These are phyloP conservation scores for Calonectria hawksworthii DNA, from an alignment of 2,329 filamentous ascomycete species.

Conservation along the genomic window DNA sequence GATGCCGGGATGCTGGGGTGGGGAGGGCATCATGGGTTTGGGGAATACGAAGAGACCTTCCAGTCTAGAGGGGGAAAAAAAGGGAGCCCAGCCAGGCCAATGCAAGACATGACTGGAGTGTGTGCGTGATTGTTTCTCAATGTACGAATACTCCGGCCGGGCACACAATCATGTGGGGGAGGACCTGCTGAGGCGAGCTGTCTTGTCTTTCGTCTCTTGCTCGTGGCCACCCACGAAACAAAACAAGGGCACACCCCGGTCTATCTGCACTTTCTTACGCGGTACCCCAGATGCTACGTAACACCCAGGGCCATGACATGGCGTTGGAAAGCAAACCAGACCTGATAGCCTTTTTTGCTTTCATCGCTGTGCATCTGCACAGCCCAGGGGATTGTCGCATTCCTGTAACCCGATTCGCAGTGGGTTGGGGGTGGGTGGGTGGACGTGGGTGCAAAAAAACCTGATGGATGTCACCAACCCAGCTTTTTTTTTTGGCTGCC, in stretches of 20 bases:
- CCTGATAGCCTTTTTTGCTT: background rate
- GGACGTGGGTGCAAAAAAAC: background rate
- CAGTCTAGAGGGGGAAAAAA: background rate
- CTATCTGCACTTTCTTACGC: background rate
- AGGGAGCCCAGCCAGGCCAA: slow-evolving; percentile 4
- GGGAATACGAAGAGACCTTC: slow-evolving; percentile 13
- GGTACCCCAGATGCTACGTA: slow-evolving; percentile 11
- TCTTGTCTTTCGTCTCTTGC: background rate
- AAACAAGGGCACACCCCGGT: background rate
- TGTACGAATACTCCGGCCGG: background rate
- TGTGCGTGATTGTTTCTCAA: background rate
- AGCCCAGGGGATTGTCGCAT: slow-evolving; percentile 10
- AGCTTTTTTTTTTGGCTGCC: background rate
- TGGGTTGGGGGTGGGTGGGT: too few relatives aligned
- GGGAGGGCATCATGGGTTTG: background rate
- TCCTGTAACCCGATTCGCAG: slow-evolving; percentile 5
- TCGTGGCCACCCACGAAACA: background rate
- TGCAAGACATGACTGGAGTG: slow-evolving; percentile 14
- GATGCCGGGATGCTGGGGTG: slow-evolving; percentile 14
- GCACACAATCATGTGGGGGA: background rate
- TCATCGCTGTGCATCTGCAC: background rate
- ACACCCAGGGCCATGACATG: background rate
- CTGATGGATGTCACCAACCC: background rate
- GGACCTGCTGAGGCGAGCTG: too few relatives aligned
- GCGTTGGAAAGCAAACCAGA: background rate